Conservation (phyloP, 2,329 filamentous ascomycete species). For the Xylogone sp. region DNA sequence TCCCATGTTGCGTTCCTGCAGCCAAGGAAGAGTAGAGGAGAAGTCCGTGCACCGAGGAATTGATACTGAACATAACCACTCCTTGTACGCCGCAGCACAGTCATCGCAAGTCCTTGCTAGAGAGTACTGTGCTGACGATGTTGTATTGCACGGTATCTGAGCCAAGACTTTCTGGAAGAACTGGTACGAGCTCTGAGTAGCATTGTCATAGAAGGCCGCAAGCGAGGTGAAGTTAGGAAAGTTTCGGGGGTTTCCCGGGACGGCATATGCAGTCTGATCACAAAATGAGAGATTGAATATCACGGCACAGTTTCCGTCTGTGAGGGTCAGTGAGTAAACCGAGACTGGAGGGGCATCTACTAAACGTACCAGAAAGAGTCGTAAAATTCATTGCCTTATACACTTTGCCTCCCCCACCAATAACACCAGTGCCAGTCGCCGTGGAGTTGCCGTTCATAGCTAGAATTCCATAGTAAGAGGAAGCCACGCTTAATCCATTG, state of each 20-base stretch:
- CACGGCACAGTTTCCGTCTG: conserved; percentile 78
- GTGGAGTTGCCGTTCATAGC: conserved; percentile 58
- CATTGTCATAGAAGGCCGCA: conserved; percentile 71
- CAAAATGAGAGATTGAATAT: conserved; percentile 88
- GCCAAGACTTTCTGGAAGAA: conserved; percentile 80
- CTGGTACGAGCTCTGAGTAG: conserved; percentile 64
- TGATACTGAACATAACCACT: conserved; percentile 90
- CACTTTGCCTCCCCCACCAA: conserved; percentile 72
- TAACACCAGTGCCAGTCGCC: conserved; percentile 45
- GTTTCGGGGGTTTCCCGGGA: conserved; percentile 70
- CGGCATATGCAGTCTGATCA: conserved; percentile 82
- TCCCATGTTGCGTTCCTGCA: conserved; percentile 66
- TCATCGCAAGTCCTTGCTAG: conserved; percentile 72
- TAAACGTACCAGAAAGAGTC: conserved; percentile 67
- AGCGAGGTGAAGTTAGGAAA: conserved; percentile 60
- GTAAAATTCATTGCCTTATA: conserved; percentile 69
- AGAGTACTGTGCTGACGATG: conserved; percentile 71
- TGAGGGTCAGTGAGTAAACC: conserved; percentile 2
- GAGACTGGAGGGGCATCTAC: not conserved
- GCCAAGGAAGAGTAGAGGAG: conserved; percentile 44
- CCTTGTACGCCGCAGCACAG: conserved; percentile 79
- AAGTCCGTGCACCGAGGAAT: conserved; percentile 93
- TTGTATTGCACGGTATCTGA: conserved; percentile 81
- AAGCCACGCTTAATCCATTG: conserved; percentile 66
- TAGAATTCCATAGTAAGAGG: conserved; percentile 69